phyloP scores from a whole-genome alignment of 2,329 filamentous ascomycete genomes.

The Whalleya microplaca region DNA sequence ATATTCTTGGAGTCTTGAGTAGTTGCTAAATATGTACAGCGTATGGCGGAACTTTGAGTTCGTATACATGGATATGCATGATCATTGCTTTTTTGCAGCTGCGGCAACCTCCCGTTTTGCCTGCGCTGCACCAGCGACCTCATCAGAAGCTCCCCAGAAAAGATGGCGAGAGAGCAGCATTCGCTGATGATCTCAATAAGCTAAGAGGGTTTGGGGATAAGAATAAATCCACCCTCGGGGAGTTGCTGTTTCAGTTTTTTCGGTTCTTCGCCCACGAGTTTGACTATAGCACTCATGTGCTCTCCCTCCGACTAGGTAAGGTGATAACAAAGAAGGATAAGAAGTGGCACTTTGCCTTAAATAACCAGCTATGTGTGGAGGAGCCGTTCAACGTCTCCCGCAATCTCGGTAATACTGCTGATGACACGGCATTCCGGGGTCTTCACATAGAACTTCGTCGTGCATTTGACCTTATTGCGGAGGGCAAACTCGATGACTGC shows the following conservation, averaged over 20 bases:
- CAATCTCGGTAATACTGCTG: constrained; percentile 94
- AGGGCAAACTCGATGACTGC: constrained; percentile 78
- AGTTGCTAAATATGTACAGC: constrained; percentile 52
- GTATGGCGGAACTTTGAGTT: constrained; percentile 91
- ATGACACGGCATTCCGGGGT: constrained; percentile 91
- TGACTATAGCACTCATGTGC: constrained; percentile 80
- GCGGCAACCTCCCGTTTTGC: constrained; percentile 80
- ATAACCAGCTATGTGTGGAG: constrained; percentile 90
- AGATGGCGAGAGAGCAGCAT: constrained; percentile 72
- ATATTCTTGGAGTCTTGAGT: not conserved
- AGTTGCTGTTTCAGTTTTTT: constrained; percentile 95
- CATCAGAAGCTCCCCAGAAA: constrained; percentile 63
- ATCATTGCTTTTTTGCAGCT: constrained; percentile 96
- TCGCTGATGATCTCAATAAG: constrained; percentile 82
- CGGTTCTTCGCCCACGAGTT: constrained; percentile 93
- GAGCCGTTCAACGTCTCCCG: constrained; percentile 91
- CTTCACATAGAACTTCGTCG: constrained; percentile 87
- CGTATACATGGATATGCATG: constrained; percentile 99
- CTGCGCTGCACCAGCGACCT: constrained; percentile 77
- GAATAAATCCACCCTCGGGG: constrained; percentile 82
- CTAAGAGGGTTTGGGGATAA: constrained; percentile 73
- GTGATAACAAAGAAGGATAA: constrained; percentile 82
- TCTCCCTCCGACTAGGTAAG: constrained; percentile 84
- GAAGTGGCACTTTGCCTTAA: constrained; percentile 78
- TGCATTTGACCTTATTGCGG: constrained; percentile 81